phyloP scores from a whole-genome alignment of 2,329 filamentous ascomycete genomes.

The Malbranchea cinnamomea region DNA sequence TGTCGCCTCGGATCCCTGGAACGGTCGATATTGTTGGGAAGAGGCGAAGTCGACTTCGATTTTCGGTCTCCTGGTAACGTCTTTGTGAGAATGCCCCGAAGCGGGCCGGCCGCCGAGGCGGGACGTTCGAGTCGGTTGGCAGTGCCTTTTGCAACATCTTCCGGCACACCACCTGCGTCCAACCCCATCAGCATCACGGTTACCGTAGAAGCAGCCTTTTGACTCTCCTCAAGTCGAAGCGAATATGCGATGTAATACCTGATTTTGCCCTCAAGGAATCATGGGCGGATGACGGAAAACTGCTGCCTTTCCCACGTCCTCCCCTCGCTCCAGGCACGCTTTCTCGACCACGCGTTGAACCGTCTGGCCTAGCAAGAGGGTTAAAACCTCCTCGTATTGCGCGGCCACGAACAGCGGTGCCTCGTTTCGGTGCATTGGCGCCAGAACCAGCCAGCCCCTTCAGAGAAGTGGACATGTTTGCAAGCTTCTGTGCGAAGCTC shows the following conservation, averaged over 20 bases:
- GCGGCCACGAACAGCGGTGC: too few relatives aligned
- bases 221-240: not conserved
- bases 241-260: not conserved
- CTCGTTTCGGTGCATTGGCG: too few relatives aligned
- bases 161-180: constrained; percentile 1
- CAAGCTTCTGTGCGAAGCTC: too few relatives aligned
- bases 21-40: constrained; percentile 7
- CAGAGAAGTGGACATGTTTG: too few relatives aligned
- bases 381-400: too few relatives aligned
- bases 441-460: too few relatives aligned
- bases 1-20: constrained; percentile 10
- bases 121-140: not conserved
- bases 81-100: not conserved
- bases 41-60: not conserved
- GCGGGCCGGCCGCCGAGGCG: not conserved
- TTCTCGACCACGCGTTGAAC: not conserved
- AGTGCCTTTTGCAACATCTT: not conserved
- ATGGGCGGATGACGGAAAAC: not conserved
- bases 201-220: not conserved
- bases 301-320: constrained; percentile 3
- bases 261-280: not conserved
- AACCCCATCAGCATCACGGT: not conserved
- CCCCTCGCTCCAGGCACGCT: not conserved
- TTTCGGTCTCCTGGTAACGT: constrained; percentile 1
- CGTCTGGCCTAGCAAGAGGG: too few relatives aligned